phyloP scores from a whole-genome alignment of 1,139 yeast genomes.

The Geotrichum phurueaensis region DNA sequence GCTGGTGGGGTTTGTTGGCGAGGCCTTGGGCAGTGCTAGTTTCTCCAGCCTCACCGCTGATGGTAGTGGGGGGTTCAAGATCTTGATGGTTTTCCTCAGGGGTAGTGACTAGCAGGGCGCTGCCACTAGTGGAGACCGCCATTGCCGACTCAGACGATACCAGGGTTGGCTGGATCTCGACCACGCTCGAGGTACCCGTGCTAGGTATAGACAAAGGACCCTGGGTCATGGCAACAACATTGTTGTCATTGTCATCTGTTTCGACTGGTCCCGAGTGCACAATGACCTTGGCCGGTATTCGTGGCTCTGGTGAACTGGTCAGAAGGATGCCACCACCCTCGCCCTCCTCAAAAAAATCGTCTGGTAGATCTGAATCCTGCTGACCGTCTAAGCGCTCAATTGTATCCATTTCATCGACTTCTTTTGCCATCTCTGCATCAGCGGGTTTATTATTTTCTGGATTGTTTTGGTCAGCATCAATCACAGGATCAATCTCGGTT shows the following conservation, averaged over 20 bases:
- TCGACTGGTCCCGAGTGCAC: not conserved
- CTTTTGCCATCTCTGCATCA: not conserved
- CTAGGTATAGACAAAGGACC: not conserved
- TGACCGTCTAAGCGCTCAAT: not conserved
- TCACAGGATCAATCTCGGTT: not conserved
- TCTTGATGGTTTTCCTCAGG: too few relatives aligned
- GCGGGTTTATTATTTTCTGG: not conserved
- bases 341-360: not conserved
- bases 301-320: not conserved
- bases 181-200: not conserved
- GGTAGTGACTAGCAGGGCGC: too few relatives aligned
- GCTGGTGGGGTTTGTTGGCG: too few relatives aligned
- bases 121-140: not conserved
- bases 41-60: too few relatives aligned
- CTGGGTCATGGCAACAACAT: not conserved
- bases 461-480: not conserved
- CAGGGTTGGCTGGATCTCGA: not conserved
- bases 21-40: too few relatives aligned
- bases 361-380: not conserved
- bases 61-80: too few relatives aligned
- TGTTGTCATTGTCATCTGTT: not conserved
- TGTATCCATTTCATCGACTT: not conserved
- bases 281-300: not conserved
- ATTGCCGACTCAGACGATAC: not conserved
- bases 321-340: not conserved